Conservation (phyloP, 208 protist genomes). For the Acanthamoeba polyphaga region DNA sequence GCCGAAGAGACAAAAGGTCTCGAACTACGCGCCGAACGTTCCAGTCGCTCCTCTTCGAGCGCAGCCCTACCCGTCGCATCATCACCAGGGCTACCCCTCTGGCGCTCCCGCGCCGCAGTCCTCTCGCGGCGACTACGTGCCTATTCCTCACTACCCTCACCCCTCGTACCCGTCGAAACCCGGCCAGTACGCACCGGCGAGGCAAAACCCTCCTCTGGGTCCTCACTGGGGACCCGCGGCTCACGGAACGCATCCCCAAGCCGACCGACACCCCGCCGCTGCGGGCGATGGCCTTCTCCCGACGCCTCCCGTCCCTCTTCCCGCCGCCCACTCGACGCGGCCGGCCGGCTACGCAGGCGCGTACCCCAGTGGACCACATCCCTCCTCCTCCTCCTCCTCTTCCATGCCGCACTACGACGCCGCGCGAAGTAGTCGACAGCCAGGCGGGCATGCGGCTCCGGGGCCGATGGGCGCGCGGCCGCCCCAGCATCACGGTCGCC, state of each 20-base stretch:
- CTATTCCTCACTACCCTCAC: no score
- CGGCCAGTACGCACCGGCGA: background rate
- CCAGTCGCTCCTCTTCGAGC: background rate
- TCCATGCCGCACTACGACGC: background rate
- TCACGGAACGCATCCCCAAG: background rate
- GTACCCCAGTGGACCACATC: no score
- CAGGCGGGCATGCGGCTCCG: background rate
- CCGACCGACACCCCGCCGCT: no score
- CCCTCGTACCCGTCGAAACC: background rate
- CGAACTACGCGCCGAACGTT: background rate
- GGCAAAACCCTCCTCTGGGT: background rate
- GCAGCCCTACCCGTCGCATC: background rate
- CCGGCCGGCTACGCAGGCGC: background rate
- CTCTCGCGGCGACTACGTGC: background rate
- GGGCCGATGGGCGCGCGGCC: background rate
- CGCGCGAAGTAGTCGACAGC: background rate
- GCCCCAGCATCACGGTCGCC: background rate
- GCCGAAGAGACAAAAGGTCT: background rate
- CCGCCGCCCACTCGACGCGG: background rate
- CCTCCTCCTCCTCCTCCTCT: background rate
- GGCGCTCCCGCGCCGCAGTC: no score
- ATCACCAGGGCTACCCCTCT: background rate
- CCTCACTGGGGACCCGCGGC: background rate
- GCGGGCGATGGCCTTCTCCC: background rate
- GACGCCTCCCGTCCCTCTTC: background rate